Evolutionary conservation across 1,139 yeast genomes (phyloP), one percentile per base, ranked within the genome.

Genomic region (Candida anutae): DNA sequence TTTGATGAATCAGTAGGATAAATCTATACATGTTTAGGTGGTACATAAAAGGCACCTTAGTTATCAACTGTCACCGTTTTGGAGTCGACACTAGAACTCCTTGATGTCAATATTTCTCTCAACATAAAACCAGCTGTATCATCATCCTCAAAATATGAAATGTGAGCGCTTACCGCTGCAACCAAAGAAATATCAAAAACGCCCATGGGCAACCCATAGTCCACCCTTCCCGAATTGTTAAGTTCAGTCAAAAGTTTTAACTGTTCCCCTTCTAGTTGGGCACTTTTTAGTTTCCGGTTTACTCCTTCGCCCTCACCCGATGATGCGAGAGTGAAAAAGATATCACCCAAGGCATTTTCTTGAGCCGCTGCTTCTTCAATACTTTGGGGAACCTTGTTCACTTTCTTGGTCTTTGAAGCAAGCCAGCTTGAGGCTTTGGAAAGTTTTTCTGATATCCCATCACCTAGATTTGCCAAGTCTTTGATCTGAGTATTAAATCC

Each of bases 101-200:
- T 18, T n/a, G 44, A 33, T 2, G 52, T 37, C 26, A 65, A 45
- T 1, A 76, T 48, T 43, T 80, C 81, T 30, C 62, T 63, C 50
- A 88, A 55, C 4, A 88, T 53, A 41, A 88, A 87, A 2, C 80
- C 82, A 0, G 94, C 90, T 16, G 90, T 76, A 43, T 87, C 88
- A 30, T 75, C 70, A 42, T 85, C 94, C 46, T 85, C 95, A 50
- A 88, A 81, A 50, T 90, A 90, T 26, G 87, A 75, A 8, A 84
- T 75, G 54, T 90, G 98, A 0, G 95, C 85, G 33, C 82, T 83
- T 5, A 88, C 61, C 0, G 95, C 94, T 6, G 87, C 72, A 13
- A 88, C 65, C 27, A 85, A 53, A 16, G 90, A 79, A 15, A 87
- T 69, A 42, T 87, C 95, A 42, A 87, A 71, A 15, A 81, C 69